Evolutionary conservation across 805 yeast species (phyloP).

Genomic region (Cyberlindnera saturnus): DNA sequence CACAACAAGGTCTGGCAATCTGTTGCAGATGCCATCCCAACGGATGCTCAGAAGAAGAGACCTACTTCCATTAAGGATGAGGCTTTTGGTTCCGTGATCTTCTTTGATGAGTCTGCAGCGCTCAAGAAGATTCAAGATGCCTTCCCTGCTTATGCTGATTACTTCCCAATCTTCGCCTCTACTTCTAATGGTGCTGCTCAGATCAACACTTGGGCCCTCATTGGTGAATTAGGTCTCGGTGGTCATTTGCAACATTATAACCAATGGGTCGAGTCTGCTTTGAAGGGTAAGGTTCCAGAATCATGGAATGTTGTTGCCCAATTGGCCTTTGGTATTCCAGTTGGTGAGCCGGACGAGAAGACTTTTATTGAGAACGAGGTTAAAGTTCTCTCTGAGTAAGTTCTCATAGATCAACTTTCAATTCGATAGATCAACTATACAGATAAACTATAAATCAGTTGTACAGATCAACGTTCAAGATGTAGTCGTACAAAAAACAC

Average conservation of each 20-base stretch:
- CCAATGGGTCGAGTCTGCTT: conserved; percentile 34
- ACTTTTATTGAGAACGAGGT: conserved; percentile 37
- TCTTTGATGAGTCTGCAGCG: conserved; percentile 38
- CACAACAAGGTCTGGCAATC: conserved; percentile 42
- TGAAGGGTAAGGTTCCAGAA: conserved; percentile 35
- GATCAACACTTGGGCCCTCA: conserved; percentile 43
- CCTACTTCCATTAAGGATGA: conserved; percentile 37
- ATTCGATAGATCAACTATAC: neutral
- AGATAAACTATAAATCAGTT: neutral
- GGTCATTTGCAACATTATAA: conserved; percentile 50
- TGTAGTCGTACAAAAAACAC: conserved; percentile 44
- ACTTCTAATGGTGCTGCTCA: conserved; percentile 46
- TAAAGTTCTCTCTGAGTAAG: conserved; percentile 24
- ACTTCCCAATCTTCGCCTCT: conserved; percentile 43
- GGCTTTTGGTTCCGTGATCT: conserved; percentile 44
- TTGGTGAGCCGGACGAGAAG: conserved; percentile 32
- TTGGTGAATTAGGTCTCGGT: conserved; percentile 39
- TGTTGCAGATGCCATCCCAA: conserved; percentile 32
- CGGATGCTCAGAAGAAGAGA: conserved; percentile 34
- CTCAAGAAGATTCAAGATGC: conserved; percentile 35
- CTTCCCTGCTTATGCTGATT: conserved; percentile 37
- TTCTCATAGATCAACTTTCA: too few species aligned
- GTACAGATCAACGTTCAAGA: conserved; percentile 35
- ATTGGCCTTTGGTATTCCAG: conserved; percentile 44
- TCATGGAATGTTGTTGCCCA: conserved; percentile 43